phyloP scores from a whole-genome alignment of 495 filamentous ascomycete genomes.

The Tricharina praecox region DNA sequence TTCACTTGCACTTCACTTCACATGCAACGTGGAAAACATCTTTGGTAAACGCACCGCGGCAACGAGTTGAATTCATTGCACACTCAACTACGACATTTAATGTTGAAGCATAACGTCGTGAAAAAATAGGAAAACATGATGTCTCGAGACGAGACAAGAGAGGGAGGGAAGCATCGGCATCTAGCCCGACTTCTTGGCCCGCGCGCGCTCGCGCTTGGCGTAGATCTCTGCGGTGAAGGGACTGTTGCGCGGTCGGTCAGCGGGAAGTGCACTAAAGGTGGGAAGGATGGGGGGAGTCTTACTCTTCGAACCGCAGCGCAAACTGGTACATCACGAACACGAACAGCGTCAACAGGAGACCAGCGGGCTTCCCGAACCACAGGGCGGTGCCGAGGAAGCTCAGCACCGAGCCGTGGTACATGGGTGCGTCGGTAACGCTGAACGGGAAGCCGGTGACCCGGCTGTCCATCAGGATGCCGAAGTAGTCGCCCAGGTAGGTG shows the following conservation, averaged over 20 bases:
- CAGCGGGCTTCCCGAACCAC: slow-evolving; percentile 75
- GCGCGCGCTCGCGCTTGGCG: slow-evolving; percentile 58
- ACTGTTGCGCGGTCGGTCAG: slow-evolving; percentile 29
- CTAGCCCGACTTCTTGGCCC: slow-evolving; percentile 30
- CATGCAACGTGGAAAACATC: no score
- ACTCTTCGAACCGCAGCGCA: slow-evolving; percentile 81
- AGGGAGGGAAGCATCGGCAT: background rate
- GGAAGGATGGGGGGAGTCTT: slow-evolving; percentile 29
- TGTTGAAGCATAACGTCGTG: slow-evolving; percentile 2
- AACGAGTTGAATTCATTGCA: slow-evolving; percentile 26
- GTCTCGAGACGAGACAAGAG: background rate
- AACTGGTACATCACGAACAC: slow-evolving; percentile 67
- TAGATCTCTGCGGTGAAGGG: slow-evolving; percentile 95
- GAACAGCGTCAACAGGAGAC: slow-evolving; percentile 53
- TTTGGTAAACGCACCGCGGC: no score
- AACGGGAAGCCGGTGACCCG: slow-evolving; percentile 91
- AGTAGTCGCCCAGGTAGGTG: slow-evolving; percentile 87
- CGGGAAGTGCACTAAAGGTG: background rate
- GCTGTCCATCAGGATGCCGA: slow-evolving; percentile 90
- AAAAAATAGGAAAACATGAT: background rate
- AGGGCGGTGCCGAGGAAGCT: slow-evolving; percentile 84
- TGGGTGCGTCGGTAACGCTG: slow-evolving; percentile 78
- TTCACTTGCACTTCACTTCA: no score
- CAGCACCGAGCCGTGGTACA: slow-evolving; percentile 91
- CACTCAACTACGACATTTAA: slow-evolving; percentile 4